Percentiles rank a stretch among this genome's conserved stretches.
Evolutionary conservation across 352 stramenopile species (phyloP).

Genomic region (Phytophthora fragariae): DNA sequence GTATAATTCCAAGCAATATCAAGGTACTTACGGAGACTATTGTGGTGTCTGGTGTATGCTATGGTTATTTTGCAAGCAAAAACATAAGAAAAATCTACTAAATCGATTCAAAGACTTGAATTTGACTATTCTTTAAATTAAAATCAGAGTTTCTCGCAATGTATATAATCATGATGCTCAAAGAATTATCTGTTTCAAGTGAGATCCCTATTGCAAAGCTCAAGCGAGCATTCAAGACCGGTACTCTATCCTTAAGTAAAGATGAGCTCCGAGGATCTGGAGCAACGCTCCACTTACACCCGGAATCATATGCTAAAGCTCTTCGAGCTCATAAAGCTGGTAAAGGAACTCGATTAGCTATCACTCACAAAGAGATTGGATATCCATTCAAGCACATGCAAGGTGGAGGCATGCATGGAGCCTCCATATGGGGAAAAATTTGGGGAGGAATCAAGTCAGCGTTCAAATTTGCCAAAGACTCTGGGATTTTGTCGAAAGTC

Average conservation of each 20-base stretch:
- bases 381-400: slow-evolving; percentile 19
- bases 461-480: too few relatives aligned
- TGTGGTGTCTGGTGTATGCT: not conserved
- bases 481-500: too few relatives aligned
- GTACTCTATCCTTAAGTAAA: slow-evolving; percentile 1
- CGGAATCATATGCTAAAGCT: slow-evolving; percentile 11
- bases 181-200: slow-evolving; percentile 11
- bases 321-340: slow-evolving; percentile 3
- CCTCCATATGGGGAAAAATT: not conserved
- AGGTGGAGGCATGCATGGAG: slow-evolving; percentile 5
- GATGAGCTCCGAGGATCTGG: slow-evolving; percentile 2
- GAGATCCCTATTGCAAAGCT: not conserved
- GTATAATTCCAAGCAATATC: slow-evolving; percentile 26
- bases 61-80: not conserved
- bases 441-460: too few relatives aligned
- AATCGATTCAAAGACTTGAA: slow-evolving; percentile 26
- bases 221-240: slow-evolving; percentile 17
- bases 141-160: too few relatives aligned
- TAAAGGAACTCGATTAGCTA: slow-evolving; percentile 8
- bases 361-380: slow-evolving; percentile 17
- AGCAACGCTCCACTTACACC: slow-evolving; percentile 17
- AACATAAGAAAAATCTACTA: not conserved
- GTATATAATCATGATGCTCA: slow-evolving; percentile 5
- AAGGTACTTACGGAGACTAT: not conserved
- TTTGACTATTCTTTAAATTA: slow-evolving; percentile 14